These are phyloP conservation scores for Rhodotorula toruloides DNA, from an alignment of 768 basidiomycete species.

Conservation along the genomic window DNA sequence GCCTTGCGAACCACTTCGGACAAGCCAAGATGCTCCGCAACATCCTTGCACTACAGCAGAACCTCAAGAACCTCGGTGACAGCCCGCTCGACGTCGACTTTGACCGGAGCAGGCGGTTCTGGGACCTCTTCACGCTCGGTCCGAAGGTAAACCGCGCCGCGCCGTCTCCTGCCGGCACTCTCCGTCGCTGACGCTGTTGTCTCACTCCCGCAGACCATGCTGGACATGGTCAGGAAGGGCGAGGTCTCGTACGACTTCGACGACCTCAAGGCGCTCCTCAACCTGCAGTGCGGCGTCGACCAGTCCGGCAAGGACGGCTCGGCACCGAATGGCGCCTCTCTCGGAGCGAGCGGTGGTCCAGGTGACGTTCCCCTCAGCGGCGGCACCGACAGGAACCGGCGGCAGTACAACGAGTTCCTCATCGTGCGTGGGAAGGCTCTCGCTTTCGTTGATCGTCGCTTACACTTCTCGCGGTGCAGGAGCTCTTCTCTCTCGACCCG, in stretches of 20 bases:
- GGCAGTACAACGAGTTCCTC: conserved; percentile 30
- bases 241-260: conserved; percentile 70
- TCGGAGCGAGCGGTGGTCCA: background rate
- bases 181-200: too few species aligned
- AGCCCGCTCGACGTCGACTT: conserved; percentile 65
- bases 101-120: conserved; percentile 71
- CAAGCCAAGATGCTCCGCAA: conserved; percentile 82
- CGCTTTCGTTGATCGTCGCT: too few species aligned
- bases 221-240: conserved; percentile 62
- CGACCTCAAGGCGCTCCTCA: conserved; percentile 86
- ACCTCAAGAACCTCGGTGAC: conserved; percentile 64
- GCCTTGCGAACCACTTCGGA: conserved; percentile 65
- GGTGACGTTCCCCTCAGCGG: conserved; percentile 1
- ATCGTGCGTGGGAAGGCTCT: conserved; percentile 8
- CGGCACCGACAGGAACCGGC: conserved; percentile 7
- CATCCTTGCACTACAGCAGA: conserved; percentile 85
- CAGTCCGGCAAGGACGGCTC: conserved; percentile 45
- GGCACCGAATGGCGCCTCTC: background rate
- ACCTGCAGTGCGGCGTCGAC: conserved; percentile 79
- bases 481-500: conserved; percentile 29
- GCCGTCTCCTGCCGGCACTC: background rate
- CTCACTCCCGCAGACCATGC: conserved; percentile 64
- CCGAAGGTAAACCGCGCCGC: conserved; percentile 59
- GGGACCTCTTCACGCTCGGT: conserved; percentile 65
- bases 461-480: background rate